Percentiles rank a stretch among this genome's conserved stretches.
phyloP scores from a whole-genome alignment of 2,329 filamentous ascomycete species.

The Aspergillus caelatus region DNA sequence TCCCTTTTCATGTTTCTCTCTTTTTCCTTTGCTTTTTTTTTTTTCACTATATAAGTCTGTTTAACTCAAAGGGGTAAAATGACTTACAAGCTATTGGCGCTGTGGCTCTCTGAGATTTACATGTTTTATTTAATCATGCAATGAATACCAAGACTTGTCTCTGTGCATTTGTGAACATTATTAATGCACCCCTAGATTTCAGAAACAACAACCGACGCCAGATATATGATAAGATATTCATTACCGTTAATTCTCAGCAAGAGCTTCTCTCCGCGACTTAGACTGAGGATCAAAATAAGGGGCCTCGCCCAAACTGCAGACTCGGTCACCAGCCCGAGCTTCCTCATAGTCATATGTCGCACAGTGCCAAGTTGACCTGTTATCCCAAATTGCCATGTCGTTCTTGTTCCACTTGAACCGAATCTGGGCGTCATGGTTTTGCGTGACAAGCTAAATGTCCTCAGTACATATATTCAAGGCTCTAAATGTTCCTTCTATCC shows the following conservation, averaged over 20 bases:
- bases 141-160: not conserved
- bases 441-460: slow-evolving; percentile 33
- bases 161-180: not conserved
- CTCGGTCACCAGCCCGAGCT: slow-evolving; percentile 51
- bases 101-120: not conserved
- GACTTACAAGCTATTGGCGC: not conserved
- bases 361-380: slow-evolving; percentile 49
- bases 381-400: slow-evolving; percentile 40
- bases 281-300: slow-evolving; percentile 52
- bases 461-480: not conserved
- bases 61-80: not conserved
- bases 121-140: not conserved
- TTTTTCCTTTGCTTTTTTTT: not conserved
- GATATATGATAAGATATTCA: not conserved
- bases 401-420: slow-evolving; percentile 54
- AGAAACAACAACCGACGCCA: not conserved
- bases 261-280: slow-evolving; percentile 44
- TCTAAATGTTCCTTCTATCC: not conserved
- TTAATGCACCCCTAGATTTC: not conserved
- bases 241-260: slow-evolving; percentile 1
- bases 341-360: slow-evolving; percentile 35
- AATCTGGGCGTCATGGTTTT: slow-evolving; percentile 56
- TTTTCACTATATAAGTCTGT: not conserved
- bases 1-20: not conserved
- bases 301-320: slow-evolving; percentile 55